Conservation (phyloP, 192 early-diverging fungal genomes). For the Fimicolochytrium jonesii region DNA sequence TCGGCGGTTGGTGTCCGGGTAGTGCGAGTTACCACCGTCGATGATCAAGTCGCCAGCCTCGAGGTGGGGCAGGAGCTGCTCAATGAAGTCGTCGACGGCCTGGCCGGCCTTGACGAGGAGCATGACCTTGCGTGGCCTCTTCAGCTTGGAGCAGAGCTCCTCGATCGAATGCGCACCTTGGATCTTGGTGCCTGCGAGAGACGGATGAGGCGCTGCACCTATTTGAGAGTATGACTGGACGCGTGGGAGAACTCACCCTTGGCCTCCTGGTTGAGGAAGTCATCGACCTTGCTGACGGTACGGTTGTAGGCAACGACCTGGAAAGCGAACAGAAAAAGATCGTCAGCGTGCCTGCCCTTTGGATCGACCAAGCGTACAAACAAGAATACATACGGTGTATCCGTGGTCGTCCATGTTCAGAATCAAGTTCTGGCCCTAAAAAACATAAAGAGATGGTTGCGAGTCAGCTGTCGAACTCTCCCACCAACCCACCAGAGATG, state of each 20-base stretch:
- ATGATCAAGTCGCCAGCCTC: conserved; percentile 92
- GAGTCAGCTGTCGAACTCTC: too few relatives aligned
- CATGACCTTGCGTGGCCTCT: conserved; percentile 96
- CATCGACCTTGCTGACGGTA: conserved; percentile 89
- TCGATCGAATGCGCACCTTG: conserved; percentile 91
- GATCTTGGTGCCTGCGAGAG: conserved; percentile 72
- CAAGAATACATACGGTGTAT: conserved; percentile 55
- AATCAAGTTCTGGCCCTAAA: conserved; percentile 96
- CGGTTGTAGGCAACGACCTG: conserved; percentile 95
- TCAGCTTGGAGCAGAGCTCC: conserved; percentile 91
- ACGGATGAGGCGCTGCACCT: not conserved
- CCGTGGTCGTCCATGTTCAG: conserved; percentile 99
- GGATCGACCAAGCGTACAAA: too few relatives aligned
- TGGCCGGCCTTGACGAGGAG: conserved; percentile 95
- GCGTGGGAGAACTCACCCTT: conserved; percentile 61
- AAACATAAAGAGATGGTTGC: too few relatives aligned
- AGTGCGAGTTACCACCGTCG: conserved; percentile 99
- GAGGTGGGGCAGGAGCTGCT: conserved; percentile 79
- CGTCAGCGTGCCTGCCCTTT: not conserved
- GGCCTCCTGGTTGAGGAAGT: conserved; percentile 93
- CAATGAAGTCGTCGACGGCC: conserved; percentile 95
- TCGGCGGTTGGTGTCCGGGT: conserved; percentile 90
- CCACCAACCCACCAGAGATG: too few relatives aligned
- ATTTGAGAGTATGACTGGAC: not conserved
- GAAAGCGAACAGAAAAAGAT: not conserved